Base-by-base conservation (phyloP, 1,284 basidiomycete genomes). In the Moesziomyces sp. region DNA sequence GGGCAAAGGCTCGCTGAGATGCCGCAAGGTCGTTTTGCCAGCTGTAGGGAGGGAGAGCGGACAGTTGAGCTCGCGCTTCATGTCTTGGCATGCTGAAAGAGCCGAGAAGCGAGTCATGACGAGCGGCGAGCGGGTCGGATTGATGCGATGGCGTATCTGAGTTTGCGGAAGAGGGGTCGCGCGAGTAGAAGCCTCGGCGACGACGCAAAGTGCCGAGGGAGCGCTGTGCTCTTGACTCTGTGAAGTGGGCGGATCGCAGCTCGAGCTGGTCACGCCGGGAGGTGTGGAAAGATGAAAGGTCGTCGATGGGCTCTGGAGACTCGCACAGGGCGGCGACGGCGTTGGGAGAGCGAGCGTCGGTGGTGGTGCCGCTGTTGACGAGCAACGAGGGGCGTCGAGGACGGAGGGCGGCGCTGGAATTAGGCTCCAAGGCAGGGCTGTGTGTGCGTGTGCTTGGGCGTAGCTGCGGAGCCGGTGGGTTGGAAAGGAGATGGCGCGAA, bases 311-410 rank as follows among this genome's bases (percentile, higher is more conserved):
- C 43, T 59, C 59, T 6, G 66, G 49, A 23, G 66, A 59, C 26
- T 46, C 52, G 18, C 60, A 48, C 14, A 52, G 38, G 16, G 49
- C 21, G n/a, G n/a, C 16, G 26, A 24, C 38, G 1, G 26, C 1
- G 14, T 47, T 56, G 13, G 52, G n/a, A 2, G 56, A 30, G 2
- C 46, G 60, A 6, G 43, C 35, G 16, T 40, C 34, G 19, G 59
- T 52, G 5, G 60, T 55, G 5, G 60, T 69, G 30, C 66, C 63
- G 46, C 66, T 69, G 56, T 69, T 69, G 59, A 69, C 46, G 10
- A 69, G 60, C 30, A 69, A 26, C 11, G 66, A 69, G 3, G 66
- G 52, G 26, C 60, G 59, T 30, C 60, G 59, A 14, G 46, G 34
- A 45, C 19, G 46, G 5, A 44, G 40, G 19, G 26, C 13, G 13